Evolutionary conservation across 306 rosid genomes (phyloP), one percentile per base, ranked within the genome.

Genomic region (Sechiopsis laciniata): DNA sequence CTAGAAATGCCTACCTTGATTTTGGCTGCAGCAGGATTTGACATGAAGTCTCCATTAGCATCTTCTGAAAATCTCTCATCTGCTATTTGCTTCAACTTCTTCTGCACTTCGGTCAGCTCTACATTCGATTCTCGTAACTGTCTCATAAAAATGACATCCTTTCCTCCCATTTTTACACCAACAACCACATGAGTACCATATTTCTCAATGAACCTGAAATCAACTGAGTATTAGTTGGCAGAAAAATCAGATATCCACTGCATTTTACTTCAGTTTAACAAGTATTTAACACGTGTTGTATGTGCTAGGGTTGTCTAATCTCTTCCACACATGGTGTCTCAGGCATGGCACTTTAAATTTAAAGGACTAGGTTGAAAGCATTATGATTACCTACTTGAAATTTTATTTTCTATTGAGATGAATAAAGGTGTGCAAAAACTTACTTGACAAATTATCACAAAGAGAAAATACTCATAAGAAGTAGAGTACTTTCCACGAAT

Each of bases 121-220:
- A 85, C 71, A 60, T 79, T 84, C 68, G 98, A 94, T 20, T 72
- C 83, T 56, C 77, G 86, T 32, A 81, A 78, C 82, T 94, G 97
- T 86, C 84, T 94, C 73, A 89, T 71, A 79, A 85, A 91, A 79
- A 90, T 70, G 17, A 86, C 90, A 78, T 94, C 97, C 75, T 90
- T 90, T 15, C 98, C 98, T 71, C 98, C 98, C 98, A 94, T 90
- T 86, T 86, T 87, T 80, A 87, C 95, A 51, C 98, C 98, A 74
- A 89, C 95, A 83, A 94, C 80, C 56, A 90, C 58, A 77, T 90
- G 97, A 20, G 98, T 94, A 10, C 98, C 98, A 74, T 90, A 90
- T 37, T 90, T 90, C 29, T 88, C 90, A 76, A 94, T 89, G 80
- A 94, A 94, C 88, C 98, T 94, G 90, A 76, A 82, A 71, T 53